Evolutionary conservation across 441 rosid species (phyloP), one percentile per base, ranked within the genome.

Genomic region (Populus hybrid): DNA sequence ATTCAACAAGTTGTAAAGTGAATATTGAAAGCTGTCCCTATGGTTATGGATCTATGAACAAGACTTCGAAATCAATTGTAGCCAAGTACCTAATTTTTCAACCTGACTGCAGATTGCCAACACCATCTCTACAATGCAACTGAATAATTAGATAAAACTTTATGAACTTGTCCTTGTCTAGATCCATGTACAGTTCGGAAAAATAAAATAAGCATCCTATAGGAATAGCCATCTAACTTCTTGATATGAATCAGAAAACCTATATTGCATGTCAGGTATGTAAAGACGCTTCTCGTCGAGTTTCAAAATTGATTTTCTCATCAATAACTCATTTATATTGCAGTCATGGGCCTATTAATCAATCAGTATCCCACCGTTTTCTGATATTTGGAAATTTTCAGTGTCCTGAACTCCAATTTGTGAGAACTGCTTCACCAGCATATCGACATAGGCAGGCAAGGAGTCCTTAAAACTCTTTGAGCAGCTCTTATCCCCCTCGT

Each of bases 351-450:
- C 1, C 74, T 6, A 38, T 26, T 73, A 36, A 8, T 2, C 8
- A 3, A 59, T 57, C 2, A 32, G 23, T 70, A 72, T 65, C 63
- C 73, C 79, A 73, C 69, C 30, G 40, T 79, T 83, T 28, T 76
- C 78, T 70, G 67, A 76, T 66, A 76, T 23, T 42, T 71, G 78
- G 78, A 85, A 87, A 21, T 80, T 81, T 73, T 89, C 90, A 14
- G 78, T 82, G 81, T 88, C 91, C 81, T 75, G 76, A 46, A 82
- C 87, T 75, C 98, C 96, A 3, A 92, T 81, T 71, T 76, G 76
- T 16, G 80, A 77, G 69, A 95, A 91, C 84, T 87, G 90, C 75
- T 80, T 85, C 73, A 80, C 76, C 30, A 95, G 86, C 68, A 89
- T 23, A 36, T 83, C 82, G 5, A 89, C 76, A 64, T 86, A 83